Evolutionary conservation across 768 basidiomycete genomes (phyloP).

Genomic region (Tubosaeta sp.): DNA sequence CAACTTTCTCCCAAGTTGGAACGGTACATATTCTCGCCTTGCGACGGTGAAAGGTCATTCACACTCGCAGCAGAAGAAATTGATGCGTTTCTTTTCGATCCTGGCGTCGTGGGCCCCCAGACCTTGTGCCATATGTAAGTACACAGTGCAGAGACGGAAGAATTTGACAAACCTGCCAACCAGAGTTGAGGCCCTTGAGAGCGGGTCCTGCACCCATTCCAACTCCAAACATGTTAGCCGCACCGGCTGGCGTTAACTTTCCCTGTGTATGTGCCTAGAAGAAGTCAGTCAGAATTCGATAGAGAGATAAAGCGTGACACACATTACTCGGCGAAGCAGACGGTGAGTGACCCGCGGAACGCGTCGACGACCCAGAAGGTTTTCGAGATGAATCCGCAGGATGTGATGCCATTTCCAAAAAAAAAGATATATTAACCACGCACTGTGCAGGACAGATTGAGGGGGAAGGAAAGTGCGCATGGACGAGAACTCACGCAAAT

Average conservation of each 20-base stretch:
- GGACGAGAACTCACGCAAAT: slow-evolving; percentile 24
- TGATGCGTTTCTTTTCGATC: slow-evolving; percentile 56
- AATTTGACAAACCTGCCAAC: slow-evolving; percentile 58
- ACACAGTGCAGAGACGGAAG: slow-evolving; percentile 5
- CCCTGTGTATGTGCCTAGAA: slow-evolving; percentile 40
- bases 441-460: slow-evolving; percentile 21
- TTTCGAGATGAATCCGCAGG: slow-evolving; percentile 52
- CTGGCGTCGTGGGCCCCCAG: slow-evolving; percentile 49
- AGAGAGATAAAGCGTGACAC: slow-evolving; percentile 17
- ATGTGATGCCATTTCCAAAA: slow-evolving; percentile 31
- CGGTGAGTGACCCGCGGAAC: slow-evolving; percentile 60
- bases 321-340: slow-evolving; percentile 58
- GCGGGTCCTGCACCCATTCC: slow-evolving; percentile 44
- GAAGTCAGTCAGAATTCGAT: slow-evolving; percentile 8
- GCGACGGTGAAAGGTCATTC: slow-evolving; percentile 43
- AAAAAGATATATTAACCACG: slow-evolving; percentile 27
- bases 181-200: slow-evolving; percentile 52
- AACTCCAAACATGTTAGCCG: slow-evolving; percentile 50
- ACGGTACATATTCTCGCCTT: slow-evolving; percentile 45
- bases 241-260: slow-evolving; percentile 39
- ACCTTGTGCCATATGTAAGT: slow-evolving; percentile 38
- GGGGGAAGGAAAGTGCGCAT: slow-evolving; percentile 7
- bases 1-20: slow-evolving; percentile 47
- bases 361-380: slow-evolving; percentile 66
- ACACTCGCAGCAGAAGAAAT: slow-evolving; percentile 55